Percentiles rank a stretch among this genome's conserved stretches.
Conservation (phyloP, 352 stramenopile genomes). For the Phytophthora pistaciae region DNA sequence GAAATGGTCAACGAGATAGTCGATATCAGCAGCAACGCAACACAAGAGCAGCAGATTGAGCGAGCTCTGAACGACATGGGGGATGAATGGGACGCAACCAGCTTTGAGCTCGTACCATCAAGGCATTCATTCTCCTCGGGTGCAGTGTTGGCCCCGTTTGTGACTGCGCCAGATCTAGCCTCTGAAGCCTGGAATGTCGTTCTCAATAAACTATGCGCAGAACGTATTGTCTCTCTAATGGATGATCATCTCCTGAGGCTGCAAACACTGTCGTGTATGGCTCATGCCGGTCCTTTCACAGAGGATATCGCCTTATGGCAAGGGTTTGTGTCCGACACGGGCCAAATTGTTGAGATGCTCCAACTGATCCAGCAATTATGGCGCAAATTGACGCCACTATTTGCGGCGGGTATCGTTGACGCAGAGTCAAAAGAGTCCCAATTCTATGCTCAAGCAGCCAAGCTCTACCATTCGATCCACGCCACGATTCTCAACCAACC, state of each 20-base stretch:
- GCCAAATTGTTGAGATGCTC: slow-evolving; percentile 50
- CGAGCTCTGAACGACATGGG: slow-evolving; percentile 52
- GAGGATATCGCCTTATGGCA: slow-evolving; percentile 59
- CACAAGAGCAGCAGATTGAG: slow-evolving; percentile 74
- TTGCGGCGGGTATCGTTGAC: slow-evolving; percentile 60
- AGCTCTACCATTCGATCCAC: slow-evolving; percentile 47
- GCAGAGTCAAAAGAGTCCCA: slow-evolving; percentile 47
- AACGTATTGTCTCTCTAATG: slow-evolving; percentile 55
- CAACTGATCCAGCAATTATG: slow-evolving; percentile 52
- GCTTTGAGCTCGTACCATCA: slow-evolving; percentile 54
- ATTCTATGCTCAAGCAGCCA: slow-evolving; percentile 52
- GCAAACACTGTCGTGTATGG: slow-evolving; percentile 58
- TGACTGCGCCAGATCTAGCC: neutral
- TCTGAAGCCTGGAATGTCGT: slow-evolving; percentile 19
- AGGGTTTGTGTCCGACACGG: slow-evolving; percentile 53
- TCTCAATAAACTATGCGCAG: slow-evolving; percentile 48
- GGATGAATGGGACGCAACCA: slow-evolving; percentile 54
- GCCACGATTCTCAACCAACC: slow-evolving; percentile 36
- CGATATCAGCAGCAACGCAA: slow-evolving; percentile 74
- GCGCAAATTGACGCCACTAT: slow-evolving; percentile 59
- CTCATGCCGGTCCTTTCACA: slow-evolving; percentile 53
- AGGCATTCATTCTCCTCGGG: slow-evolving; percentile 14
- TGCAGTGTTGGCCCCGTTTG: slow-evolving; percentile 11
- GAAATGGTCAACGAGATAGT: slow-evolving; percentile 60
- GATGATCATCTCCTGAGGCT: slow-evolving; percentile 72